Conservation (phyloP, 352 stramenopile genomes). For the Phytophthora foliorum region DNA sequence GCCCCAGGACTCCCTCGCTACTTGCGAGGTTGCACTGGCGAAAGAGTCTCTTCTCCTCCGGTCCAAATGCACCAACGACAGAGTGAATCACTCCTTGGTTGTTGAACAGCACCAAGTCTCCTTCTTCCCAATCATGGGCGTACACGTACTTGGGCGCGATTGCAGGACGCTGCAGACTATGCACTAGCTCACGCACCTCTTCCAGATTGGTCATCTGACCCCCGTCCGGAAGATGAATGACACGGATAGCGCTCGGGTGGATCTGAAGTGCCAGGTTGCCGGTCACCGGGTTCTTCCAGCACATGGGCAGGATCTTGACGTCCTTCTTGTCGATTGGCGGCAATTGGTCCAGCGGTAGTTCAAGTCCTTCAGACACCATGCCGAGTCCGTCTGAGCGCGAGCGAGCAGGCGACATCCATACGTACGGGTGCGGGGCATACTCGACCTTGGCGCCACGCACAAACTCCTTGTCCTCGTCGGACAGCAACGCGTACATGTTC, state of each 20-base stretch:
- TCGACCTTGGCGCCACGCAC: slow-evolving; percentile 37
- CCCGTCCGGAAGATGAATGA: slow-evolving; percentile 34
- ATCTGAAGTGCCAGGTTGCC: slow-evolving; percentile 42
- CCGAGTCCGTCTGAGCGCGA: slow-evolving; percentile 42
- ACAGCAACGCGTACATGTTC: slow-evolving; percentile 42
- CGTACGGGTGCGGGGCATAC: slow-evolving; percentile 43
- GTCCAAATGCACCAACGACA: slow-evolving; percentile 38
- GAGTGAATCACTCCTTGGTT: slow-evolving; percentile 45
- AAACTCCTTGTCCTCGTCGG: slow-evolving; percentile 40
- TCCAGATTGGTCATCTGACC: slow-evolving; percentile 35
- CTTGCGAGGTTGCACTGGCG: slow-evolving; percentile 45
- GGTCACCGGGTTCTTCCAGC: slow-evolving; percentile 41
- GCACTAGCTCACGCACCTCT: slow-evolving; percentile 35
- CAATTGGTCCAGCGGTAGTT: slow-evolving; percentile 36
- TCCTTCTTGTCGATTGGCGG: slow-evolving; percentile 36
- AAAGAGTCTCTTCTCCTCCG: slow-evolving; percentile 39
- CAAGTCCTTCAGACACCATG: slow-evolving; percentile 36
- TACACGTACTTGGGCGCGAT: slow-evolving; percentile 42
- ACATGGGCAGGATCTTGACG: slow-evolving; percentile 44
- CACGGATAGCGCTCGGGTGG: slow-evolving; percentile 35
- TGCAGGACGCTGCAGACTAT: slow-evolving; percentile 38
- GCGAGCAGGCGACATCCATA: slow-evolving; percentile 41
- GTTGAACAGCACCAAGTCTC: slow-evolving; percentile 43
- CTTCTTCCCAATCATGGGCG: slow-evolving; percentile 43
- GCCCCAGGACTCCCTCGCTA: slow-evolving; percentile 39